These are phyloP conservation scores for Geosmithia putterillii DNA, from an alignment of 2,329 filamentous ascomycete species.

Conservation along the genomic window DNA sequence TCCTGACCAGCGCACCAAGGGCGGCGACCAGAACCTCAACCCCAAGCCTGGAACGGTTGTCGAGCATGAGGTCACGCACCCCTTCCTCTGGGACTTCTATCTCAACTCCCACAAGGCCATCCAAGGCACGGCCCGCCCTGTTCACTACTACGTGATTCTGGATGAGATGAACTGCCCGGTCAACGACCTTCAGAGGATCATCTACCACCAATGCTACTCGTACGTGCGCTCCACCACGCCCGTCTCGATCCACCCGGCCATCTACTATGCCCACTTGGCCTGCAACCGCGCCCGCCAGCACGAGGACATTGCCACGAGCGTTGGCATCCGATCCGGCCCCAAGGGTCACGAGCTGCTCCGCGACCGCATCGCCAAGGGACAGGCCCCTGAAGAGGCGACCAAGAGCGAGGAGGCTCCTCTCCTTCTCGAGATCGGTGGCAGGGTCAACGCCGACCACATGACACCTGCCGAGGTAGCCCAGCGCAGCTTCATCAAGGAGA, in stretches of 20 bases:
- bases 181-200: slow-evolving; percentile 69
- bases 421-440: slow-evolving; percentile 16
- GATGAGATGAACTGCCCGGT: slow-evolving; percentile 63
- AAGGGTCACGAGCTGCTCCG: slow-evolving; percentile 28
- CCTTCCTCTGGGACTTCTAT: slow-evolving; percentile 82
- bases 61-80: slow-evolving; percentile 81
- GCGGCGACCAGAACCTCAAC: slow-evolving; percentile 64
- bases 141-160: slow-evolving; percentile 80
- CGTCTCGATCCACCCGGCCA: slow-evolving; percentile 75
- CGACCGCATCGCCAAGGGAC: slow-evolving; percentile 26
- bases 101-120: slow-evolving; percentile 57
- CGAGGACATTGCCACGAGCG: slow-evolving; percentile 37
- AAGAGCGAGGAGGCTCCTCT: slow-evolving; percentile 13
- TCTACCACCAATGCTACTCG: slow-evolving; percentile 91
- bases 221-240: slow-evolving; percentile 88
- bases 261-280: slow-evolving; percentile 93
- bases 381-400: slow-evolving; percentile 9
- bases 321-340: slow-evolving; percentile 28
- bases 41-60: slow-evolving; percentile 77
- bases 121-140: slow-evolving; percentile 85
- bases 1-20: slow-evolving; percentile 18
- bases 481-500: slow-evolving; percentile 21
- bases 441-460: slow-evolving; percentile 3
- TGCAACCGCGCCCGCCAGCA: slow-evolving; percentile 70
- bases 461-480: slow-evolving; percentile 16